phyloP scores from a whole-genome alignment of 176 grass and related monocot species.

The Typha latifolia region DNA sequence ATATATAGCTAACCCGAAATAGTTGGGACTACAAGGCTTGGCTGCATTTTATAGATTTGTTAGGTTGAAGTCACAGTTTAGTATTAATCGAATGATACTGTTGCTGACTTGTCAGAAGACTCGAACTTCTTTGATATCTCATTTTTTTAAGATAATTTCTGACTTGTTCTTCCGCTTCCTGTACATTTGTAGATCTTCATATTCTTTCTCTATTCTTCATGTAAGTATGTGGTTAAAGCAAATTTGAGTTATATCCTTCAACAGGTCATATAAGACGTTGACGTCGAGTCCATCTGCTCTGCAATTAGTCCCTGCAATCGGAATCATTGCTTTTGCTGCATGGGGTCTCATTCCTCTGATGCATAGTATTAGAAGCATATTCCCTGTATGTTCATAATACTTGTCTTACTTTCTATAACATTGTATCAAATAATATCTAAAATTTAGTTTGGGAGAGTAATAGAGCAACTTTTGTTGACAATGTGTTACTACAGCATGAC shows the following conservation, averaged over 20 bases:
- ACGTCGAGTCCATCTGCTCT: constrained; percentile 47
- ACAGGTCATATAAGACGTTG: constrained; percentile 61
- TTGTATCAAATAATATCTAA: background rate
- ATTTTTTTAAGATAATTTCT: too few relatives aligned
- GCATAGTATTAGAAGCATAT: constrained; percentile 58
- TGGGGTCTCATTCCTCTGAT: constrained; percentile 77
- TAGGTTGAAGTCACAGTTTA: too few relatives aligned
- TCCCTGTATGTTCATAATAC: constrained; percentile 52
- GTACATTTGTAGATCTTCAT: background rate
- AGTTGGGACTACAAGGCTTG: too few relatives aligned
- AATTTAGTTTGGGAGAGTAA: constrained; percentile 2
- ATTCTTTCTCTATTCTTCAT: constrained; percentile 2
- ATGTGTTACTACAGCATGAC: constrained; percentile 49
- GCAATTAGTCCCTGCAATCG: constrained; percentile 72
- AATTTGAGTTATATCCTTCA: constrained; percentile 13
- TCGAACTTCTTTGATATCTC: too few relatives aligned
- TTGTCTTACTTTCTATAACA: background rate
- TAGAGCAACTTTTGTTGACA: constrained; percentile 20
- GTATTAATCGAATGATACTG: too few relatives aligned
- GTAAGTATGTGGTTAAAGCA: constrained; percentile 9
- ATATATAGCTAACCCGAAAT: too few relatives aligned
- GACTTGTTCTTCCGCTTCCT: too few relatives aligned
- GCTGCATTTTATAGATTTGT: too few relatives aligned
- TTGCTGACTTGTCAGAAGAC: too few relatives aligned
- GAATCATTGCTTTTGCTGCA: constrained; percentile 71